Evolutionary conservation across 352 stramenopile genomes (phyloP).

Genomic region (Globisporangium middletonii): DNA sequence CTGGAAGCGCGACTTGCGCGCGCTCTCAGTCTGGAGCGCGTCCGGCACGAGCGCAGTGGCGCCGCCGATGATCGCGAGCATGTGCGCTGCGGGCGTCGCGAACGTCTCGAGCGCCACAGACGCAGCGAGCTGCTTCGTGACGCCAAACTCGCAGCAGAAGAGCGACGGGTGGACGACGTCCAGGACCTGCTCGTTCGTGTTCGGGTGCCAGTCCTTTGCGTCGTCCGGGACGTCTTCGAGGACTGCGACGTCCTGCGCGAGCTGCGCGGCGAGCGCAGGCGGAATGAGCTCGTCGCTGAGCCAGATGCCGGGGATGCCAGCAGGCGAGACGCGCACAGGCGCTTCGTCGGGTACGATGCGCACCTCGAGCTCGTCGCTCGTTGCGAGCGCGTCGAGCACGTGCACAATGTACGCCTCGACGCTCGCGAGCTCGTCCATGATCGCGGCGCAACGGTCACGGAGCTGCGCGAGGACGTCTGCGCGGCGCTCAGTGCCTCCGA

Average conservation of each 20-base stretch:
- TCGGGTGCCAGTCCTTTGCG: conserved; percentile 52
- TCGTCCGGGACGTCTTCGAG: conserved; percentile 35
- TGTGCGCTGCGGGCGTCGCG: background rate
- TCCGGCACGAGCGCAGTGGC: conserved; percentile 14
- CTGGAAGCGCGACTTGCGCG: conserved; percentile 19
- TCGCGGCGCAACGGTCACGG: too few species aligned
- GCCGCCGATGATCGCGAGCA: conserved; percentile 18
- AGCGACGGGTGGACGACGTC: conserved; percentile 58
- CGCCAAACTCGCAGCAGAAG: conserved; percentile 32
- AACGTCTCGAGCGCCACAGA: conserved; percentile 13
- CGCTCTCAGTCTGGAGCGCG: background rate
- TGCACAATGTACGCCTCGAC: conserved; percentile 1
- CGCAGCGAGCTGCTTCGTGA: background rate
- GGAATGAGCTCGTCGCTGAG: conserved; percentile 26
- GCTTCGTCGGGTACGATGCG: background rate
- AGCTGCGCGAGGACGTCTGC: too few species aligned
- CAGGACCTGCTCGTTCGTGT: conserved; percentile 41
- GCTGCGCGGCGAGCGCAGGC: conserved; percentile 17
- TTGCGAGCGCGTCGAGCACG: background rate
- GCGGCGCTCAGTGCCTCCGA: too few species aligned
- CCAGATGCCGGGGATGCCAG: conserved; percentile 12
- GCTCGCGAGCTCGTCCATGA: background rate
- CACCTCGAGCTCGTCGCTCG: background rate
- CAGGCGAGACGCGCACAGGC: background rate
- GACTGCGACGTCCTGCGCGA: conserved; percentile 16